These are phyloP conservation scores for Rhizomucor pusillus DNA, from an alignment of 371 early-diverging fungal species.

Conservation along the genomic window DNA sequence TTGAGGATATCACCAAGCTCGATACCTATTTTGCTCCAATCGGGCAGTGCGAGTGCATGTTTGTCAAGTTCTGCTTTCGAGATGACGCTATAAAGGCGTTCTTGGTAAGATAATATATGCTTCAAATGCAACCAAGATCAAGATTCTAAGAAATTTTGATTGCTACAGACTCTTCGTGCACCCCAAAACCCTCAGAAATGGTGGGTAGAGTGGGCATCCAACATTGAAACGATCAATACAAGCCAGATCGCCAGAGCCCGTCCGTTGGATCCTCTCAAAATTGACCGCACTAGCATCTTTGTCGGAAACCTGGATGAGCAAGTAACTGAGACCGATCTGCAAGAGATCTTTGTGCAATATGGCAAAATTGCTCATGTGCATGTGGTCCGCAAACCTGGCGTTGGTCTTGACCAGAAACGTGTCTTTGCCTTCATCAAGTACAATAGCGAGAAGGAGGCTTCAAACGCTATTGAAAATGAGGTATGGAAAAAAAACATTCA, in stretches of 20 bases:
- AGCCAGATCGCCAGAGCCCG: not conserved
- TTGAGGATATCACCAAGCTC: slow-evolving; percentile 70
- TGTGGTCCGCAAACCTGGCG: slow-evolving; percentile 40
- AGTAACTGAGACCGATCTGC: slow-evolving; percentile 46
- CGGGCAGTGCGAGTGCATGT: slow-evolving; percentile 52
- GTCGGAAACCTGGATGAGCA: slow-evolving; percentile 66
- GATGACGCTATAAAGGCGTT: slow-evolving; percentile 83
- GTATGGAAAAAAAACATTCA: slow-evolving; percentile 39
- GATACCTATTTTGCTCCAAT: slow-evolving; percentile 31
- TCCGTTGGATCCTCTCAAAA: not conserved
- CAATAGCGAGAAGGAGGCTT: slow-evolving; percentile 44
- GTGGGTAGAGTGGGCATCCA: slow-evolving; percentile 73
- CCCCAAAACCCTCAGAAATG: slow-evolving; percentile 25
- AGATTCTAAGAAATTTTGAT: not conserved
- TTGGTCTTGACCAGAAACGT: slow-evolving; percentile 10
- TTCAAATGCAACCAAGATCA: not conserved
- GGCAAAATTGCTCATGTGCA: slow-evolving; percentile 55
- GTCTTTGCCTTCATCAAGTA: slow-evolving; percentile 73
- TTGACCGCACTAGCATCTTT: slow-evolving; percentile 63
- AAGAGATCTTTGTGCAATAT: slow-evolving; percentile 52
- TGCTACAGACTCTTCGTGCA: not conserved
- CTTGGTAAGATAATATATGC: slow-evolving; percentile 36
- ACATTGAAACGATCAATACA: slow-evolving; percentile 25
- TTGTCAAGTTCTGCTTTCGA: slow-evolving; percentile 72
- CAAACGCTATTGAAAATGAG: slow-evolving; percentile 57